phyloP scores from a whole-genome alignment of 2,329 filamentous ascomycete species.

The Rhynchosporium graminicola region DNA sequence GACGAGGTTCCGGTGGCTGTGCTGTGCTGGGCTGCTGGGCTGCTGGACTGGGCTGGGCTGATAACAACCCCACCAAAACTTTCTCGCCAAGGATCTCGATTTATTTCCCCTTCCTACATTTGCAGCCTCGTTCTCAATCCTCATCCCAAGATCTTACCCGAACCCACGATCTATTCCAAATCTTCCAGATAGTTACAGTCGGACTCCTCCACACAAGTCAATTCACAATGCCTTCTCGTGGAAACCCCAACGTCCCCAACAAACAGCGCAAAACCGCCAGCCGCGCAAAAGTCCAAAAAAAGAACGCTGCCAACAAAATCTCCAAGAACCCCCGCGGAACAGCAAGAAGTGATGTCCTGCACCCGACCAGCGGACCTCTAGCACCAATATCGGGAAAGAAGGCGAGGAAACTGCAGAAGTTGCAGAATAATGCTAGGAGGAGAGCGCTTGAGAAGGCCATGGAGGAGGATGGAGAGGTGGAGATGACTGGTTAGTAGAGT shows the following conservation, averaged over 20 bases:
- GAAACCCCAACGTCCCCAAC: slow-evolving; percentile 41
- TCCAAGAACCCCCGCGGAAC: slow-evolving; percentile 40
- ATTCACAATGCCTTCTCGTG: slow-evolving; percentile 39
- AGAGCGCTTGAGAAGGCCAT: slow-evolving; percentile 40
- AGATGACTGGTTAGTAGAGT: slow-evolving; percentile 38
- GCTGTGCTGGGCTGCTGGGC: neutral
- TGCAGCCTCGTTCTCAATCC: slow-evolving; percentile 5
- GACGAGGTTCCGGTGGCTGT: slow-evolving; percentile 18
- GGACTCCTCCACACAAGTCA: too few species aligned
- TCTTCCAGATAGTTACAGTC: neutral
- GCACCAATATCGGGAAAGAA: slow-evolving; percentile 41
- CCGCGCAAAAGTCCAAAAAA: slow-evolving; percentile 39
- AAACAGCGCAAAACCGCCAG: slow-evolving; percentile 38
- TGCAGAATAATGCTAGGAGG: slow-evolving; percentile 38
- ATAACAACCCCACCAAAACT: slow-evolving; percentile 17
- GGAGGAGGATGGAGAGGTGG: slow-evolving; percentile 38
- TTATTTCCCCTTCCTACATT: slow-evolving; percentile 3
- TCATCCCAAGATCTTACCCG: slow-evolving; percentile 5
- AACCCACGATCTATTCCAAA: neutral
- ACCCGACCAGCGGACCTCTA: slow-evolving; percentile 39
- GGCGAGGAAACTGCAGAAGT: slow-evolving; percentile 40
- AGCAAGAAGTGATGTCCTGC: slow-evolving; percentile 35
- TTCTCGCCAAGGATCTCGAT: slow-evolving; percentile 12
- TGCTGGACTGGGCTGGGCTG: neutral
- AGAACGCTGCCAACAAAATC: slow-evolving; percentile 35